Conservation (phyloP, 1,284 basidiomycete genomes). For the Baeospora myosura region DNA sequence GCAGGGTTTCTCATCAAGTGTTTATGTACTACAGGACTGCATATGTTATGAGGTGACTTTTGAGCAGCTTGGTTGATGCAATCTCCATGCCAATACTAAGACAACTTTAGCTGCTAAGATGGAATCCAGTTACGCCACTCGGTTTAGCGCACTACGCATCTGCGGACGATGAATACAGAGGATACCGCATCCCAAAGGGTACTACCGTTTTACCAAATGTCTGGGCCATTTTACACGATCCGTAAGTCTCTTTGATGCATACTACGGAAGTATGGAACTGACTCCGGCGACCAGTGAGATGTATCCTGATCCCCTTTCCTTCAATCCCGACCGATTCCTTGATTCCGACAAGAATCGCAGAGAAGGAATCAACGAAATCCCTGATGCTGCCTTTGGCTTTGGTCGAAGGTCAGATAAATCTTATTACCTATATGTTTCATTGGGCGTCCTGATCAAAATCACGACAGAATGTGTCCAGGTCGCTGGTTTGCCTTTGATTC, state of each 20-base stretch:
- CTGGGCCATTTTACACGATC: slow-evolving; percentile 29
- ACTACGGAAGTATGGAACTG: too few relatives aligned
- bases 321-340: slow-evolving; percentile 27
- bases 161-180: slow-evolving; percentile 34
- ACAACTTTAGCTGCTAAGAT: slow-evolving; percentile 32
- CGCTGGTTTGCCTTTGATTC: slow-evolving; percentile 38
- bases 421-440: neutral
- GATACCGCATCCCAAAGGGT: slow-evolving; percentile 37
- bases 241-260: too few relatives aligned
- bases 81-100: slow-evolving; percentile 4
- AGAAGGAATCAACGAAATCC: slow-evolving; percentile 21
- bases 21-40: slow-evolving; percentile 21
- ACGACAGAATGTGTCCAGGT: slow-evolving; percentile 37
- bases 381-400: slow-evolving; percentile 33
- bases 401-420: slow-evolving; percentile 33
- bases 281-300: slow-evolving; percentile 10
- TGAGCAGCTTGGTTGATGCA: neutral
- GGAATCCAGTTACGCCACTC: slow-evolving; percentile 38
- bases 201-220: slow-evolving; percentile 36
- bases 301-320: slow-evolving; percentile 27
- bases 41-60: slow-evolving; percentile 26
- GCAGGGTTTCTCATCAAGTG: neutral
- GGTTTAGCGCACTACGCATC: slow-evolving; percentile 30
- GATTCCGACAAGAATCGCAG: slow-evolving; percentile 15
- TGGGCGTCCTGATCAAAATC: neutral